These are phyloP conservation scores for Clavariopsis aquatica DNA, from an alignment of 495 filamentous ascomycete species.

Conservation along the genomic window DNA sequence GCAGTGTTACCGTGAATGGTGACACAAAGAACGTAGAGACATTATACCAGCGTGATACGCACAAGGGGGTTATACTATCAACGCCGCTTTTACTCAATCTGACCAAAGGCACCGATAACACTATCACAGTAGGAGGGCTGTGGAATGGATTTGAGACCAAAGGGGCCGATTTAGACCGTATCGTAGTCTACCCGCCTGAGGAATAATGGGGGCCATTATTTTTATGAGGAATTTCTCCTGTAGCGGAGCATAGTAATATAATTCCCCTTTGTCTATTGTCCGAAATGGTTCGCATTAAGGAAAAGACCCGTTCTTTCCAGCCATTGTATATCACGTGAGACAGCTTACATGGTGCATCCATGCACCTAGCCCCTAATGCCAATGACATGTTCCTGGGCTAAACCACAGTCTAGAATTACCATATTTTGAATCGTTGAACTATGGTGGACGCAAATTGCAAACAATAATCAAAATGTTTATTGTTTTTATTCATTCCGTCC, in stretches of 20 bases:
- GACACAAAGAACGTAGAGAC: slow-evolving; percentile 43
- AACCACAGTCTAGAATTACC: no score
- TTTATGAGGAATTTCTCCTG: background rate
- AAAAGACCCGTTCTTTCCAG: no score
- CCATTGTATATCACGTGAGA: no score
- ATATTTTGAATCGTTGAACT: no score
- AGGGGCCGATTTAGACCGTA: slow-evolving; percentile 49
- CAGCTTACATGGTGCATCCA: no score
- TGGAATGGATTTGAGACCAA: slow-evolving; percentile 49
- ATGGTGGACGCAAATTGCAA: no score
- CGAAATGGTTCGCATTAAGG: no score
- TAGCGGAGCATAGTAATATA: no score
- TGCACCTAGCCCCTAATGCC: no score
- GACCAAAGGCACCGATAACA: slow-evolving; percentile 45
- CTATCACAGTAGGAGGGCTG: slow-evolving; percentile 49
- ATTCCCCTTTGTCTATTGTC: no score
- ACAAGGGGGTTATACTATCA: slow-evolving; percentile 51
- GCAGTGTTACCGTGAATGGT: slow-evolving; percentile 50
- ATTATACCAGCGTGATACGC: slow-evolving; percentile 49
- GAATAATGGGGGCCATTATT: background rate
- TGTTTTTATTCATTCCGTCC: background rate
- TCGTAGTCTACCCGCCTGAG: slow-evolving; percentile 51
- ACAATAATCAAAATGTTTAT: background rate
- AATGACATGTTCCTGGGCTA: no score
- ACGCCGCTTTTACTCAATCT: slow-evolving; percentile 47